Evolutionary conservation across 2,329 filamentous ascomycete species (phyloP).

Genomic region (Cladophialophora psammophila): DNA sequence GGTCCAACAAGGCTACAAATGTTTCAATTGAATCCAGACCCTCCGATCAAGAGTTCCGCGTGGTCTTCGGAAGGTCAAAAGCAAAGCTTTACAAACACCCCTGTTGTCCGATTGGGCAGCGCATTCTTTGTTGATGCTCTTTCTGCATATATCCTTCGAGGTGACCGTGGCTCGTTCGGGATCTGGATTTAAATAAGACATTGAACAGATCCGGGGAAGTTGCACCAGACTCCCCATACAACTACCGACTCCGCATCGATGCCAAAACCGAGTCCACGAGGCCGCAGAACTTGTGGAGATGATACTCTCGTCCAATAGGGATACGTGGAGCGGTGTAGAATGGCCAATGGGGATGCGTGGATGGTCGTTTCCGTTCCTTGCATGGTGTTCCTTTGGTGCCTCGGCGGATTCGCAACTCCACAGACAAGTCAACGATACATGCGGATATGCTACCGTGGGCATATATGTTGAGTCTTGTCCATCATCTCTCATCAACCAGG

Average conservation of each 20-base stretch:
- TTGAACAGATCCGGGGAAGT: constrained; percentile 11
- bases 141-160: neutral
- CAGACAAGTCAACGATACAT: neutral
- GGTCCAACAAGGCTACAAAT: neutral
- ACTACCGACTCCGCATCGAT: neutral
- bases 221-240: neutral
- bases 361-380: neutral
- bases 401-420: constrained; percentile 3
- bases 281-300: constrained; percentile 5
- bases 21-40: neutral
- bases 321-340: constrained; percentile 10
- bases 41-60: neutral
- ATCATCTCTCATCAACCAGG: neutral
- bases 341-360: constrained; percentile 13
- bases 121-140: neutral
- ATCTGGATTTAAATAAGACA: neutral
- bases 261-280: neutral
- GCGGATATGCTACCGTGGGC: neutral
- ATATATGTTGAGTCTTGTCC: constrained; percentile 5
- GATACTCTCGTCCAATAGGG: constrained; percentile 14
- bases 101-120: neutral
- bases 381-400: neutral
- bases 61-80: neutral
- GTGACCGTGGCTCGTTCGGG: neutral
- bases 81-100: neutral